Evolutionary conservation across 2,329 filamentous ascomycete genomes (phyloP).

Genomic region (Calonectria multiphialidica): DNA sequence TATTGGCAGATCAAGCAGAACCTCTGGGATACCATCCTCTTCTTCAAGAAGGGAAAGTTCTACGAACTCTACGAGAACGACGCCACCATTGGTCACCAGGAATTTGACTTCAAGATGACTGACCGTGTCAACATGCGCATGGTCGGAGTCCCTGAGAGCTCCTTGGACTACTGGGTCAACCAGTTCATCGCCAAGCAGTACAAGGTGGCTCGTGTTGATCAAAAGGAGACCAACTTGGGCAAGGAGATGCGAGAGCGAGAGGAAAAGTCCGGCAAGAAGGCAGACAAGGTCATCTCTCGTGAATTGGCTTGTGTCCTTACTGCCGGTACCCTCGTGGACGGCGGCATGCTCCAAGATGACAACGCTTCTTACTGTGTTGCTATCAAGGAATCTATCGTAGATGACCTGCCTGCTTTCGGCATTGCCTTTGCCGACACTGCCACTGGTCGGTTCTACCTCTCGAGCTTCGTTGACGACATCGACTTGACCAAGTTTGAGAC

Average conservation of each 20-base stretch:
- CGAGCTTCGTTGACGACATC: conserved; percentile 90
- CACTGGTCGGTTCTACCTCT: conserved; percentile 94
- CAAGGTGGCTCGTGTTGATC: conserved; percentile 97
- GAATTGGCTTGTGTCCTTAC: conserved; percentile 94
- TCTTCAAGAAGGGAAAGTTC: conserved; percentile 99
- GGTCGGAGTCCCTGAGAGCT: conserved; percentile 97
- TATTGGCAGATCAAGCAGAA: conserved; percentile 99
- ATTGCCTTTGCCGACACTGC: conserved; percentile 96
- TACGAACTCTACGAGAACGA: conserved; percentile 99
- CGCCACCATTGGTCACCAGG: conserved; percentile 93
- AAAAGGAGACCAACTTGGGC: conserved; percentile 93
- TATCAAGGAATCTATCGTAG: conserved; percentile 84
- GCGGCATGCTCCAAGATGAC: conserved; percentile 96
- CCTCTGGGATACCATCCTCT: conserved; percentile 96
- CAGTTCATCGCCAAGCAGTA: conserved; percentile 98
- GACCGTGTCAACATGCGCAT: conserved; percentile 99
- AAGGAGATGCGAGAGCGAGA: conserved; percentile 99
- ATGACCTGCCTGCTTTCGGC: conserved; percentile 86
- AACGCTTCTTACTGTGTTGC: conserved; percentile 97
- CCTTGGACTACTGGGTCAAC: conserved; percentile 96
- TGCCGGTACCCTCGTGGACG: conserved; percentile 92
- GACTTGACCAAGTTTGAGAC: conserved; percentile 98
- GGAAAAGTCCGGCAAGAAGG: conserved; percentile 73
- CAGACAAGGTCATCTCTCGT: conserved; percentile 92
- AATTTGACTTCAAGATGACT: conserved; percentile 97